Evolutionary conservation across 257 asterid species (phyloP).

Genomic region (Ligustrum vulgare): DNA sequence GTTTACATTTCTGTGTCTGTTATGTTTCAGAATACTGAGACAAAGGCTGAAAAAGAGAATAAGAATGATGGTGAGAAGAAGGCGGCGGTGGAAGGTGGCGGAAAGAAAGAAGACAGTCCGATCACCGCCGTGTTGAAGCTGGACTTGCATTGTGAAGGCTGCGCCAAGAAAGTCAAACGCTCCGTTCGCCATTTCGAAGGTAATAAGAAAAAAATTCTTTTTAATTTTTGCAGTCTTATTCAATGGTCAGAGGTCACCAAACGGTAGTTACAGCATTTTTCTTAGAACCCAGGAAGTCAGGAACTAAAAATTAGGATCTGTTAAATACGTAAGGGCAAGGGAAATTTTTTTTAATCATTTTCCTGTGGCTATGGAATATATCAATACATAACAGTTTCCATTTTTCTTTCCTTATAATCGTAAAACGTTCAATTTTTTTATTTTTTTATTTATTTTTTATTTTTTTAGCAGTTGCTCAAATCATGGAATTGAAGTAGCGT

Average conservation of each 20-base stretch:
- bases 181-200: conserved; percentile 55
- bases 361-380: no score
- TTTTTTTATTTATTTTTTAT: no score
- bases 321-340: no score
- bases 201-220: conserved; percentile 11
- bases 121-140: conserved; percentile 58
- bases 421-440: no score
- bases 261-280: not conserved
- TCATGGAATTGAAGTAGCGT: no score
- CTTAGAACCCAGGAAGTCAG: no score
- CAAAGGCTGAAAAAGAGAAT: conserved; percentile 27
- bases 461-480: no score
- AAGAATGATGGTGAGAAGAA: conserved; percentile 46
- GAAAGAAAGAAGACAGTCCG: conserved; percentile 41
- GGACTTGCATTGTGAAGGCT: conserved; percentile 94
- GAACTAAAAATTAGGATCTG: no score
- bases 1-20: not conserved
- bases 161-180: conserved; percentile 88
- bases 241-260: not conserved
- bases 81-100: conserved; percentile 39
- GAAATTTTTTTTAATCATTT: no score
- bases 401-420: no score
- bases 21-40: conserved; percentile 53
- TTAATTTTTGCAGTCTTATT: not conserved
- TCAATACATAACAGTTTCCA: no score